Evolutionary conservation across 352 stramenopile species (phyloP).

Genomic region (Detonula confervacea): DNA sequence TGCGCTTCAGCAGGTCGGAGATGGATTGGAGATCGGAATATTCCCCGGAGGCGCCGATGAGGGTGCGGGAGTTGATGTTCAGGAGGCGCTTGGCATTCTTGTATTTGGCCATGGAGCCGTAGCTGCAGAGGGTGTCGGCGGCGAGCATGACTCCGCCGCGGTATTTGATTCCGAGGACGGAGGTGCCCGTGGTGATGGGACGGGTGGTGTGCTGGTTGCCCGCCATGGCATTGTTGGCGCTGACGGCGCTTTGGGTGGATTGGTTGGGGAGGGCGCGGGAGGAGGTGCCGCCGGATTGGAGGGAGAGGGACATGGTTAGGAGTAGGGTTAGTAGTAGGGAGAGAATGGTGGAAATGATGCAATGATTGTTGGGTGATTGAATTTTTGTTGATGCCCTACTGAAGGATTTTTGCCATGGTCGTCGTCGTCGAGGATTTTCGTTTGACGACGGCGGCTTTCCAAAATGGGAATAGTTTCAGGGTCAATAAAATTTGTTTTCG

Average conservation of each 20-base stretch:
- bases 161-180: conserved; percentile 95
- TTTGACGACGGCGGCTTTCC: not conserved
- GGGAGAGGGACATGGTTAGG: conserved; percentile 53
- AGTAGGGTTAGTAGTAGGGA: conserved; percentile 2
- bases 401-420: not conserved
- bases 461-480: no score
- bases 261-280: conserved; percentile 27
- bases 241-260: no score
- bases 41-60: conserved; percentile 95
- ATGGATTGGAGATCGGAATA: conserved; percentile 98
- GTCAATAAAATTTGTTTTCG: not conserved
- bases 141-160: conserved; percentile 96
- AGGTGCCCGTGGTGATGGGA: conserved; percentile 98
- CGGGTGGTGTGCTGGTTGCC: conserved; percentile 74
- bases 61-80: conserved; percentile 85
- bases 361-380: no score
- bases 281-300: conserved; percentile 34
- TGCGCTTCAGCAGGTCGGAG: conserved; percentile 92
- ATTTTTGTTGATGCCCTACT: not conserved
- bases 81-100: conserved; percentile 87
- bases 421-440: not conserved
- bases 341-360: conserved; percentile 22
- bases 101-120: conserved; percentile 97
- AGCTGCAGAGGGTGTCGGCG: conserved; percentile 96
- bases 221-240: not conserved